Base-by-base conservation (phyloP, 352 stramenopile species). In the Pilasporangium apinafurcum region DNA sequence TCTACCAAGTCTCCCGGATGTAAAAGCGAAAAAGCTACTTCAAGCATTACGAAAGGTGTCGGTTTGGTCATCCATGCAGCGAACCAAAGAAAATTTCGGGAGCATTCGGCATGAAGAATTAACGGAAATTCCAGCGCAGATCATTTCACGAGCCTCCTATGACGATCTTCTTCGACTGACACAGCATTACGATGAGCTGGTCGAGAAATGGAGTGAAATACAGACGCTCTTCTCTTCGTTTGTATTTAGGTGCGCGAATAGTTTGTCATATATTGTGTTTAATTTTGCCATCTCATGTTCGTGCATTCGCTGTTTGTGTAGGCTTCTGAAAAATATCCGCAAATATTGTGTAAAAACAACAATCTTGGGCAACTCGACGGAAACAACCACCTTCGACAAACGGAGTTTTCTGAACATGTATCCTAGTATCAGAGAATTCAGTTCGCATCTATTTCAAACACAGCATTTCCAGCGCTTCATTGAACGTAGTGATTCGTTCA, bases 401-500 rank as follows among this genome's bases (percentile, higher is more conserved):
- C 63, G 70, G 9, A 44, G 56, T 8, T 90, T 83, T 32, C 48
- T 90, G 16, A 51, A 41, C 3, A 69, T 82, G 56, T 62, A 85
- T 29, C 65, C 70, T 7, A 78, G 56, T 33, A 53, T 74, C 10
- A 71, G 78, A 14, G 74, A 87, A 10, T 86, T 85, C 36, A 85
- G 60, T 32, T 51, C 60, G 1, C 67, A 85, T 21, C 56, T 90
- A 5, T 87, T 90, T 40, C 67, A 86, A 32, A 90, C 78, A 0
- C 78, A 87, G 33, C 56, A 83, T 20, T 90, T 90, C 34, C 68
- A 87, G 40, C 62, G 67, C 3, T 87, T 82, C 22, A 60, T 90
- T 24, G 71, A 86, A 33, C 66, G 56, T 12, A 65, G 61, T 25
- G 45, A 39, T 33, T 14, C 39, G 1, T 33, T 56, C 30, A 48